A percentile compares a stretch with the other conserved stretches of the same genome.
phyloP scores from a whole-genome alignment of 73 alveolate species.

The Loxodes magnus region DNA sequence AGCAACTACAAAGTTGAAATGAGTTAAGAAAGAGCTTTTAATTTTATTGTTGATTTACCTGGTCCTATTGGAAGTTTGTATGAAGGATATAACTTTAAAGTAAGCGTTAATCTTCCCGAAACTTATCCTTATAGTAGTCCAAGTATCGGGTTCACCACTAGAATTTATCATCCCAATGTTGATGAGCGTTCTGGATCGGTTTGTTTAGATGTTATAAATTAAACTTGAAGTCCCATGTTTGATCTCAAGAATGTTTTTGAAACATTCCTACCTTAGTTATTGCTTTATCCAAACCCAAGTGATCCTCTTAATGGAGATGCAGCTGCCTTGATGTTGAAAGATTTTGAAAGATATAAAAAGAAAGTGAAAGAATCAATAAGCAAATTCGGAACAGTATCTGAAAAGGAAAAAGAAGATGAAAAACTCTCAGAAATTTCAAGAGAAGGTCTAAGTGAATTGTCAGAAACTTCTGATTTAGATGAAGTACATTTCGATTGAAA shows the following conservation, averaged over 20 bases:
- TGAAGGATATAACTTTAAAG: constrained; percentile 84
- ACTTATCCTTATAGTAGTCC: constrained; percentile 93
- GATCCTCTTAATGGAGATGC: constrained; percentile 95
- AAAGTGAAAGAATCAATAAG: constrained; percentile 53
- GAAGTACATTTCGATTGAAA: too few species aligned
- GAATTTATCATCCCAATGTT: constrained; percentile 88
- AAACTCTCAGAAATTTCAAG: constrained; percentile 2
- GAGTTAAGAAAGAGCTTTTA: constrained; percentile 22
- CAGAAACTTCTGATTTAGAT: constrained; percentile 3
- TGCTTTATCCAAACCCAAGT: constrained; percentile 91
- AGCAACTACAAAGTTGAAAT: constrained; percentile 62
- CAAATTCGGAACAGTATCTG: constrained; percentile 63
- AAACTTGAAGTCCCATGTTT: constrained; percentile 93
- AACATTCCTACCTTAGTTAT: constrained; percentile 82
- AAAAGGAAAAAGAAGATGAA: constrained; percentile 16
- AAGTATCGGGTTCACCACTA: constrained; percentile 80
- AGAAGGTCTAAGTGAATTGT: constrained; percentile 10
- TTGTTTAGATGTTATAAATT: constrained; percentile 87
- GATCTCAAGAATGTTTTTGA: constrained; percentile 83
- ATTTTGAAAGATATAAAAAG: constrained; percentile 53
- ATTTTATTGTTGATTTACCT: constrained; percentile 37
- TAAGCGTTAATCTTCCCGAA: constrained; percentile 78
- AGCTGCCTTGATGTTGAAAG: constrained; percentile 62
- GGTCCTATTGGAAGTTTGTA: constrained; percentile 88
- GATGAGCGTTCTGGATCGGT: constrained; percentile 92